Evolutionary conservation across 148 eudicot genomes (phyloP).

Genomic region (Nyssa sinensis): DNA sequence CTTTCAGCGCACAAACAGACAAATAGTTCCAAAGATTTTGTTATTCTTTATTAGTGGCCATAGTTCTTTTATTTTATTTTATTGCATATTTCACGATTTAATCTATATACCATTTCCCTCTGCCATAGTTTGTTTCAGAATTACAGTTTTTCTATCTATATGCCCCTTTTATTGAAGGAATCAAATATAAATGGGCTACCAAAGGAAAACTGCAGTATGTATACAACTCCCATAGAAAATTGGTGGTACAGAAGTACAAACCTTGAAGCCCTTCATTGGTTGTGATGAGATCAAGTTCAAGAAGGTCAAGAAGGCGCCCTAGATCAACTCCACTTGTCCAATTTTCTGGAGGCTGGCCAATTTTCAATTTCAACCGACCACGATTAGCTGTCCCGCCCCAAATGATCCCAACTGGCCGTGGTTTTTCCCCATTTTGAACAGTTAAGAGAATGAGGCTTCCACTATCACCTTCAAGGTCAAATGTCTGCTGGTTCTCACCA

Average conservation of each 20-base stretch:
- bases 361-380: constrained; percentile 53
- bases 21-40: no score
- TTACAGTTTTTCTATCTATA: no score
- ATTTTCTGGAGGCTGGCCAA: constrained; percentile 62
- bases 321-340: constrained; percentile 78
- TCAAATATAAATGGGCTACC: not conserved
- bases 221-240: not conserved
- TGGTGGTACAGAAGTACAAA: constrained; percentile 22
- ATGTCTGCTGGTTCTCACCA: constrained; percentile 61
- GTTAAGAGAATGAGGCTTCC: constrained; percentile 69
- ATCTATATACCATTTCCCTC: no score
- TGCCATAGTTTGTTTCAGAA: no score
- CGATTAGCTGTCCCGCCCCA: constrained; percentile 84
- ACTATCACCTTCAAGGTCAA: constrained; percentile 77
- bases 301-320: constrained; percentile 73
- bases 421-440: constrained; percentile 48
- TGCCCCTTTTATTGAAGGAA: not conserved
- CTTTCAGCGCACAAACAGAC: no score
- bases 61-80: no score
- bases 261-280: constrained; percentile 54
- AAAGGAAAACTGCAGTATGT: not conserved
- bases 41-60: no score
- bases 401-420: constrained; percentile 63
- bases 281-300: constrained; percentile 68
- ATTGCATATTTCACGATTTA: no score